phyloP scores from a whole-genome alignment of 2,329 filamentous ascomycete species.

The Fusarium sp. region DNA sequence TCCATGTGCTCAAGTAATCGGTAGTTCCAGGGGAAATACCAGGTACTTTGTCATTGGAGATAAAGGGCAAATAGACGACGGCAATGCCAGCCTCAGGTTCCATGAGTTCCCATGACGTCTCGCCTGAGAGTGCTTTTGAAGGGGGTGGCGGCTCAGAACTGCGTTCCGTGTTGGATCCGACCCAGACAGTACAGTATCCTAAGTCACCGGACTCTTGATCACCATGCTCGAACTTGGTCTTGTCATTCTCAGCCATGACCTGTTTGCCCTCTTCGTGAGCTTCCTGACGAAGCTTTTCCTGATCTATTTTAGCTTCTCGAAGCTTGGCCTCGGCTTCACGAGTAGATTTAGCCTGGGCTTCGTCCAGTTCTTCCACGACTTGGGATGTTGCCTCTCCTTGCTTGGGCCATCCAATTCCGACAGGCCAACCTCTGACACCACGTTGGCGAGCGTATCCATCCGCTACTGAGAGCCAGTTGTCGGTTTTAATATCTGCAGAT shows the following conservation, averaged over 20 bases:
- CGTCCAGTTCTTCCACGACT: constrained; percentile 72
- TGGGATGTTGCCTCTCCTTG: constrained; percentile 66
- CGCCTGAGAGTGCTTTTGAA: constrained; percentile 67
- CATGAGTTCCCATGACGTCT: constrained; percentile 74
- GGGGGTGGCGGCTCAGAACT: constrained; percentile 64
- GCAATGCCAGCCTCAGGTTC: constrained; percentile 85
- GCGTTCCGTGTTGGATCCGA: constrained; percentile 83
- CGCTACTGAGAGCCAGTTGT: constrained; percentile 95
- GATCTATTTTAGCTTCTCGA: constrained; percentile 65
- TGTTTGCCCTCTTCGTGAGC: constrained; percentile 41
- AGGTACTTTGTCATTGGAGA: constrained; percentile 82
- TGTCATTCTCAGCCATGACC: constrained; percentile 44
- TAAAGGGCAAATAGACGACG: constrained; percentile 89
- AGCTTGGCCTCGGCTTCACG: constrained; percentile 73
- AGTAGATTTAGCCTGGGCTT: constrained; percentile 70
- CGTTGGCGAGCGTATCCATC: constrained; percentile 94
- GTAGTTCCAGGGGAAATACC: constrained; percentile 85
- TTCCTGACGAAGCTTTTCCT: constrained; percentile 47
- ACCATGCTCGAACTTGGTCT: constrained; percentile 54
- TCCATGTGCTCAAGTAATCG: constrained; percentile 96
- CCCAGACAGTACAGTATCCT: constrained; percentile 94
- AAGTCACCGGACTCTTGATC: constrained; percentile 69
- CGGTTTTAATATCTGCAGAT: constrained; percentile 89
- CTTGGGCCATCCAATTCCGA: constrained; percentile 94
- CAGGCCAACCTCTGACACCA: constrained; percentile 92